A percentile compares a stretch with the other conserved stretches of the same genome.
Evolutionary conservation across 1,284 basidiomycete genomes (phyloP).

Genomic region (Trametes pubescens): DNA sequence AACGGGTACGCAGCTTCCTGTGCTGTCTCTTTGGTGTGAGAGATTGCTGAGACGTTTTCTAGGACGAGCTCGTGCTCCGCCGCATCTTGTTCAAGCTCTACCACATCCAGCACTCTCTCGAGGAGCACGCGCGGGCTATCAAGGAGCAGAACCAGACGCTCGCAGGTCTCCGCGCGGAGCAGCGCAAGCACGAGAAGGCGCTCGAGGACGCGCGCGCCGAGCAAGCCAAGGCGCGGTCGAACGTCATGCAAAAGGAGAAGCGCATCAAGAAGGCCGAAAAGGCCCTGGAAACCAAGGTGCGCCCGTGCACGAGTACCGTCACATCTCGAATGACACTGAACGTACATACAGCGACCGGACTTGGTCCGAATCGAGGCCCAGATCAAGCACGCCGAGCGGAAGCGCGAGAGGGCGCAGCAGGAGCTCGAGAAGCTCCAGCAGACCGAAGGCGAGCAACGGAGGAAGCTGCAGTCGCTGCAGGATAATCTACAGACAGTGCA

Average conservation of each 20-base stretch:
- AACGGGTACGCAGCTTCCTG: slow-evolving; percentile 60
- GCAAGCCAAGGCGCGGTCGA: slow-evolving; percentile 80
- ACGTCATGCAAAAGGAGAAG: slow-evolving; percentile 43
- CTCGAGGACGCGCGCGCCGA: slow-evolving; percentile 81
- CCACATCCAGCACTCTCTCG: slow-evolving; percentile 87
- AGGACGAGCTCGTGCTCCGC: slow-evolving; percentile 86
- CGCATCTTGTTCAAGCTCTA: slow-evolving; percentile 91
- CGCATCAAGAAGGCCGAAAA: slow-evolving; percentile 46
- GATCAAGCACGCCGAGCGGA: slow-evolving; percentile 85
- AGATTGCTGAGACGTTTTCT: slow-evolving; percentile 5
- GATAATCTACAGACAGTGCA: slow-evolving; percentile 75
- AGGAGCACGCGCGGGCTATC: slow-evolving; percentile 74
- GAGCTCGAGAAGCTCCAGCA: slow-evolving; percentile 72
- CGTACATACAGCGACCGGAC: slow-evolving; percentile 71
- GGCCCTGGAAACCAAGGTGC: slow-evolving; percentile 66
- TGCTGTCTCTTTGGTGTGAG: background rate
- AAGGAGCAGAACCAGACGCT: slow-evolving; percentile 77
- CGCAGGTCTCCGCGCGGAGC: slow-evolving; percentile 70
- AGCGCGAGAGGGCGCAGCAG: slow-evolving; percentile 74
- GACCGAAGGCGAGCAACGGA: slow-evolving; percentile 73
- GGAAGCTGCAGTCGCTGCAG: slow-evolving; percentile 65
- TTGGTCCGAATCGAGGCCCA: slow-evolving; percentile 86
- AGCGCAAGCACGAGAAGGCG: slow-evolving; percentile 72
- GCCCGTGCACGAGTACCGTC: slow-evolving; percentile 27
- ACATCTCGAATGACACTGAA: background rate